Base-by-base conservation (phyloP, 1,284 basidiomycete species). In the Fomitopsis palustris region DNA sequence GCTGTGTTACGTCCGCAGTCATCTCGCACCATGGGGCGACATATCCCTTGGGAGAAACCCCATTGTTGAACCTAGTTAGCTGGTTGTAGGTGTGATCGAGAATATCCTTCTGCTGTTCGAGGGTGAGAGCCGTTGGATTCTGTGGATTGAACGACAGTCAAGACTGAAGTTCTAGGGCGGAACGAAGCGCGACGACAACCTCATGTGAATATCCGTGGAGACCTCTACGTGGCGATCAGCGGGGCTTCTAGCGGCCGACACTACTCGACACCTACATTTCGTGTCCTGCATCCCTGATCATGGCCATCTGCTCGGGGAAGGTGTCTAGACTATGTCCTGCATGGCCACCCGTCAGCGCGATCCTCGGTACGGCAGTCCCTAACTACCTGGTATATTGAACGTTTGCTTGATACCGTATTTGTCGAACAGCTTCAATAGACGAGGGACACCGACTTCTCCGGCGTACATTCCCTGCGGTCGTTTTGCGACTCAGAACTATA, bases 11-110 rank as follows among this genome's bases (percentile, higher is more conserved):
- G 70, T 90, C 88, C 60, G 81, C 83, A 73, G 83, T 87, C 1
- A 83, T 85, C 70, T 93, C 90, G 88, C 89, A 93, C 88, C 88
- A 92, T 0, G 89, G 87, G 9, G 88, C 88, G 37, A 91, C 87
- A 58, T 78, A 78, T 16, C 86, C 84, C 67, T 83, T 82, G 0
- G 90, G 90, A 17, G 87, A 79, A 25, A 83, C 75, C n/a, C 84
- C 84, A 57, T 84, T 77, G 67, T 85, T 87, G 70, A 93, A 92
- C 6, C 82, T 76, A 4, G 88, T 90, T 54, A 92, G 74, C 33
- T 88, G 77, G 16, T 83, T 74, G 71, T 81, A 81, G 0, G 89
- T 92, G 66, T 88, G 78, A 58, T 90, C 83, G 41, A 92, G 75
- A 55, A 92, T 86, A 62, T 88, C 88, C 53, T 80, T 80, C 68